phyloP scores from a whole-genome alignment of 2,329 filamentous ascomycete genomes.

The Periconia sp. region DNA sequence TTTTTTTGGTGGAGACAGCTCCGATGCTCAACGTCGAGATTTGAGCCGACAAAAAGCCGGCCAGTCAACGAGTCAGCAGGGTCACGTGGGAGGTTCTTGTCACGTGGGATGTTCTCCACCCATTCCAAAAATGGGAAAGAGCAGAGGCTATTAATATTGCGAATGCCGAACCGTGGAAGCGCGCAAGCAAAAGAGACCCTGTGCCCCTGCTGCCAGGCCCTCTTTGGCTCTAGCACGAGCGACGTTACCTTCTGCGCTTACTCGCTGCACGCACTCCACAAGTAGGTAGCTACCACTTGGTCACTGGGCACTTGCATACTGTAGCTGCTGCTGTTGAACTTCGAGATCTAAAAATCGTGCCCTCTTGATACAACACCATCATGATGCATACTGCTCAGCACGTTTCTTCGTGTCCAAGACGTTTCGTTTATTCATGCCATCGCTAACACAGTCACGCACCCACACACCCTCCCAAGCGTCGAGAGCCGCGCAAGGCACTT shows the following conservation, averaged over 20 bases:
- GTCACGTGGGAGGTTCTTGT: not conserved
- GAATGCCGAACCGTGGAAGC: not conserved
- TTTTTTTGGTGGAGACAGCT: conserved; percentile 17
- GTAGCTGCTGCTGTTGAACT: too few species aligned
- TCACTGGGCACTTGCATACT: not conserved
- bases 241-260: not conserved
- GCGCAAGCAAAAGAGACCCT: not conserved
- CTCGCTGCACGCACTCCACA: not conserved
- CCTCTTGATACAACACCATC: not conserved
- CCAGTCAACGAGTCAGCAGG: not conserved
- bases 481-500: not conserved
- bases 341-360: not conserved
- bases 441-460: not conserved
- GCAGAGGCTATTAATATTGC: not conserved
- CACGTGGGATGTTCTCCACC: too few species aligned
- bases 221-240: not conserved
- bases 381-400: not conserved
- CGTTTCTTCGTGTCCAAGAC: not conserved
- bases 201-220: not conserved
- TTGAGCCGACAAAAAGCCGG: conserved; percentile 12
- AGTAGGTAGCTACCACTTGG: not conserved
- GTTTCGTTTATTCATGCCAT: not conserved
- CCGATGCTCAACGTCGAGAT: conserved; percentile 14
- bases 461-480: not conserved
- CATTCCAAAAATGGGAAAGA: not conserved